Base-by-base conservation (phyloP, 2,329 filamentous ascomycete genomes). In the Coniella vitis region DNA sequence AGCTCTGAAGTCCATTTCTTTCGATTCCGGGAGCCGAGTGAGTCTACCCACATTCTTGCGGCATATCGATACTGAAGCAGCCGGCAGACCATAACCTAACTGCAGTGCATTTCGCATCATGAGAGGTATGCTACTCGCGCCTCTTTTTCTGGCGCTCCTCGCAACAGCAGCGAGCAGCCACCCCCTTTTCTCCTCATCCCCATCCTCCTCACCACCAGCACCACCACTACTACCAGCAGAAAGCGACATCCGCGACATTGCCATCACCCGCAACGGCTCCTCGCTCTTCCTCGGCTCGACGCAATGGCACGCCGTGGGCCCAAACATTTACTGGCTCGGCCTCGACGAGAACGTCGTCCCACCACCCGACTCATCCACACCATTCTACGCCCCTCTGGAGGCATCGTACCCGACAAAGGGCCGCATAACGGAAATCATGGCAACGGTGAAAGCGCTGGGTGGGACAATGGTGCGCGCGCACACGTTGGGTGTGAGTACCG, bases 301-400 rank as follows among this genome's bases (percentile, higher is more conserved):
- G 42, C 59, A 54, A 4, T 75, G 69, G 69, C 70, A 67, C 46
- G 67, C 68, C 1, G 67, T 69, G 14, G 72, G 71, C 0, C 67
- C 69, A n/a, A 74, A 75, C 52, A 62, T 74, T 13, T 75, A 75
- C 61, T 74, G 71, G 71, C 65, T 75, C 9, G 72, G 71, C 1
- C 64, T 75, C 1, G 72, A 75, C 57, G 72, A 75, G 57, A 75
- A 74, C 56, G 70, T 75, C 12, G 60, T 63, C 2, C 71, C 71
- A 5, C 66, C 70, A 0, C 54, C 56, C 1, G 70, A 68, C 5
- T 14, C 13, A 14, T 14, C 13, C 5, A 58, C 67, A 51, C 71
- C 71, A n/a, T 74, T 65, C 56, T 71, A 74, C 52, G 63, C 65
- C 2, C 64, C 65, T 1, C 60, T 62, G 34, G 69, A 69, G 38